Base-by-base conservation (phyloP, 2,329 filamentous ascomycete genomes). In the Tolypocladium ovalisporum region DNA sequence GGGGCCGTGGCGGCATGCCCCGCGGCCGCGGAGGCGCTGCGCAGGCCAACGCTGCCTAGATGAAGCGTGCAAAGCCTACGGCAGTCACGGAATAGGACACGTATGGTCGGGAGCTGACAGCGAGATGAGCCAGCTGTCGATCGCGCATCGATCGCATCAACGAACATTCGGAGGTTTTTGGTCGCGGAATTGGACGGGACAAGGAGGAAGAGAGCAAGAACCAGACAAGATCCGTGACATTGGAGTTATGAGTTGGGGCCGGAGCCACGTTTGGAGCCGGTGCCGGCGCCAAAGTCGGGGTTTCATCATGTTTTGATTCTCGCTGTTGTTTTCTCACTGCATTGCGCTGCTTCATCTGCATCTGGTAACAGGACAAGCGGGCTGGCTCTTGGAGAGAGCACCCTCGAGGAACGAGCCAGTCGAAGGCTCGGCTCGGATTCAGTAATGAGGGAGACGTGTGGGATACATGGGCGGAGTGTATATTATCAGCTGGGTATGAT, bases 1-100 rank as follows among this genome's bases (percentile, higher is more conserved):
- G 87, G 62, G 84, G 85, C 52, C 84, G 89, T 65, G 87, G 89
- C 62, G 83, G 84, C 64, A 76, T 79, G 66, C 76, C 84, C 62
- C 83, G 85, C 60, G 82, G 84, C 58, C 83, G 88, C 63, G 85
- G 87, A 62, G 80, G 76, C 61, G 47, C 47, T 2, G 72, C 79
- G 54, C 80, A 81, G 68, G 67, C 73, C 54, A 76, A 79, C 64
- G 83, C 80, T 62, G 79, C 77, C 63, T 83, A 73, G 65, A 58
- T 39, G 57, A 44, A 55, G 24, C 32, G 54, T 39, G 27, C 57
- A 34, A 62, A n/a, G 40, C 24, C 44, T 10, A 34, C 47, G 27
- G 36, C 51, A 32, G 40, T 58, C 36, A 54, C 52, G 39, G 47
- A 32, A 19, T 54, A 27, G 34, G 54, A 34, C 27, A 34, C 34